Conservation (phyloP, 306 rosid genomes). For the Crataegus laevigata region DNA sequence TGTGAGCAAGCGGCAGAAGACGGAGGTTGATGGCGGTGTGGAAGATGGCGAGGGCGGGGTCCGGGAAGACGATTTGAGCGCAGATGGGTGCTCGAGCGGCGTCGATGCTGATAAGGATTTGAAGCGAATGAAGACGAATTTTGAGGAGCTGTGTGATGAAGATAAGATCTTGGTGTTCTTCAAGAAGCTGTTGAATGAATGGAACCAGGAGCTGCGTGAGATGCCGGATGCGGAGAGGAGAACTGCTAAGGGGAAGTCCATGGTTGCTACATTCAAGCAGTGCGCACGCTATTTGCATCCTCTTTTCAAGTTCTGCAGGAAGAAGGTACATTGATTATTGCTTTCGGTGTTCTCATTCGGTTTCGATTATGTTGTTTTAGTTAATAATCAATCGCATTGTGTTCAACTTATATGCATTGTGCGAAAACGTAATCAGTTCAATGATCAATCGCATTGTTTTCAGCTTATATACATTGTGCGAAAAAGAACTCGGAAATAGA, state of each 20-base stretch:
- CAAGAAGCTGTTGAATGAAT: conserved; percentile 83
- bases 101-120: conserved; percentile 55
- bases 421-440: no score
- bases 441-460: neutral
- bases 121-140: conserved; percentile 82
- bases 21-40: conserved; percentile 52
- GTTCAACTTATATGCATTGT: no score
- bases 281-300: conserved; percentile 92
- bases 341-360: neutral
- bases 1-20: conserved; percentile 64
- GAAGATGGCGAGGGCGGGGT: conserved; percentile 80
- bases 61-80: conserved; percentile 67
- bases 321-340: conserved; percentile 51
- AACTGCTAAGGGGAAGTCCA: conserved; percentile 88
- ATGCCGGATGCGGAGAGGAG: conserved; percentile 71
- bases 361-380: neutral
- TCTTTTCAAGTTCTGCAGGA: conserved; percentile 89
- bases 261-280: conserved; percentile 96
- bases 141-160: conserved; percentile 77
- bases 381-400: neutral
- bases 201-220: conserved; percentile 90
- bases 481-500: neutral
- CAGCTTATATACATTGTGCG: neutral
- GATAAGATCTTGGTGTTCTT: conserved; percentile 90
- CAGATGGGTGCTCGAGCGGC: conserved; percentile 66